Base-by-base conservation (phyloP, 495 filamentous ascomycete species). In the Neurospora sp. region DNA sequence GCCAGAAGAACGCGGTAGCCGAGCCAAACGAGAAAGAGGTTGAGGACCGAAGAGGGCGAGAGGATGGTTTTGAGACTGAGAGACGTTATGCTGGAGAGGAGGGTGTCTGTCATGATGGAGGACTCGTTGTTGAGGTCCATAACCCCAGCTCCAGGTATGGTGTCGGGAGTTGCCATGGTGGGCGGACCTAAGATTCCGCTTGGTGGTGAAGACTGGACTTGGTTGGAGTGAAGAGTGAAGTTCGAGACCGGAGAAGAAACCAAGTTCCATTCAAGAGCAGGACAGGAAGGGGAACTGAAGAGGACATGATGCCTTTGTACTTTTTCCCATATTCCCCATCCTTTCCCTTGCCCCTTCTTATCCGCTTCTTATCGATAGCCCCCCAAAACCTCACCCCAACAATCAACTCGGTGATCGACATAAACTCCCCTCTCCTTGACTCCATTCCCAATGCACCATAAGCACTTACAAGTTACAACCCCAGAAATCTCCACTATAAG, bases 11-110 rank as follows among this genome's bases (percentile, higher is more conserved):
- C 16, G 40, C 75, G 74, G 42, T 76, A 80, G 27, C 48, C 44
- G 16, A 79, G n/a, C 77, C 76, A 80, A 0, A 78, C 53, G 35
- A 74, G 72, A 17, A 74, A 40, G 14, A 81, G 71, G 9, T 44
- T 27, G 42, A 76, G 38, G 1, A 72, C 17, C 5, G 69, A n/a
- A 31, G 70, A 39, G 22, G 68, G 70, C 3, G 73, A 71, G 70
- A 74, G 44, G 44, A 48, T 48, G 44, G 44, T 0, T 10, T 48
- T 48, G n/a, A 48, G 20, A 22, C 20, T 22, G 20, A 22, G 20
- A 22, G 20, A 22, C 20, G 20, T 22, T 22, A 0, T 22, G 20
- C 20, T 22, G 20, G 20, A 22, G 20, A 22, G 20, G 0, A 22
- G 20, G 20, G 20, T 22, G 20, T 22, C 20, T 22, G 20, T 22